Percentiles rank a stretch among this genome's conserved stretches.
phyloP scores from a whole-genome alignment of 2,329 filamentous ascomycete species.

The Elsinoe australis region DNA sequence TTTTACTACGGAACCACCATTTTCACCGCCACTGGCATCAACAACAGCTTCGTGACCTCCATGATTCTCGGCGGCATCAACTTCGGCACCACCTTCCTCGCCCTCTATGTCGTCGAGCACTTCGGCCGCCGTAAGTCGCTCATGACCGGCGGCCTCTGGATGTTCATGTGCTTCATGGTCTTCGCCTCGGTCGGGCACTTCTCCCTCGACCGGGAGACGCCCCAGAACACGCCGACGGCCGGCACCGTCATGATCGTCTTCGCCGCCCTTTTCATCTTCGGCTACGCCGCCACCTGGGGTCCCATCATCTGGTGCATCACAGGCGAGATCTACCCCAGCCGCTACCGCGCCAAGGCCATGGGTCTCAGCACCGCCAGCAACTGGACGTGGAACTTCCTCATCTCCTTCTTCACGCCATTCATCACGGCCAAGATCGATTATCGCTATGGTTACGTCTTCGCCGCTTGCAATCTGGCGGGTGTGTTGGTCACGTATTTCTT shows the following conservation, averaged over 20 bases:
- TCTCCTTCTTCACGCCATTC: conserved; percentile 34
- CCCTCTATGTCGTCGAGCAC: conserved; percentile 42
- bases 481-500: conserved; percentile 34
- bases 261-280: conserved; percentile 60
- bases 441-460: conserved; percentile 36
- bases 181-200: conserved; percentile 43
- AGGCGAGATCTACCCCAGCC: conserved; percentile 57
- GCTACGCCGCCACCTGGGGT: conserved; percentile 55
- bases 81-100: conserved; percentile 41
- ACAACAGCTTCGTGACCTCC: conserved; percentile 39
- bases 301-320: conserved; percentile 64
- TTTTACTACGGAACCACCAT: conserved; percentile 47
- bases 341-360: conserved; percentile 47
- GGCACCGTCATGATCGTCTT: conserved; percentile 59
- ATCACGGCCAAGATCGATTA: conserved; percentile 35
- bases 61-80: conserved; percentile 45
- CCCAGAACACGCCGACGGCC: conserved; percentile 34
- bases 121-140: conserved; percentile 40
- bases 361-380: conserved; percentile 55
- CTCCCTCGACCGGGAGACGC: conserved; percentile 30
- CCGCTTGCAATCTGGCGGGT: conserved; percentile 30
- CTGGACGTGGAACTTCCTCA: conserved; percentile 44
- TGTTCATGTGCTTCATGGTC: conserved; percentile 52
- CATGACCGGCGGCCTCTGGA: conserved; percentile 41
- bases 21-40: conserved; percentile 34